A percentile compares a stretch with the other conserved stretches of the same genome.
Evolutionary conservation across 805 yeast genomes (phyloP).

Genomic region (Candida golubevii): DNA sequence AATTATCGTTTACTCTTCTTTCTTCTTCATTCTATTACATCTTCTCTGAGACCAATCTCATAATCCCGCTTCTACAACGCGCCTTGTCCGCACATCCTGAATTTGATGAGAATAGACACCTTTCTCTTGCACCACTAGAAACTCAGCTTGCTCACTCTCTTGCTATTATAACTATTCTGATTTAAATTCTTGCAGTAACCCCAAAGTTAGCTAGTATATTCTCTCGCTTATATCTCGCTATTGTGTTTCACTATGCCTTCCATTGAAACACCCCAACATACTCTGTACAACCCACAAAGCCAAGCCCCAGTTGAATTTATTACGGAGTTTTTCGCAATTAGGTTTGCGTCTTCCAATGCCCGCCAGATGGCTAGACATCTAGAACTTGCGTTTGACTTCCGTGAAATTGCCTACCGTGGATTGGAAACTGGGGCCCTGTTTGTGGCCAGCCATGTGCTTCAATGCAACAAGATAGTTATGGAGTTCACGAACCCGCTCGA

Average conservation of each 20-base stretch:
- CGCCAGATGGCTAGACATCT: constrained; percentile 56
- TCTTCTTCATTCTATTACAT: too few relatives aligned
- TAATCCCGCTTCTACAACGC: too few relatives aligned
- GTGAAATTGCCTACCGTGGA: constrained; percentile 57
- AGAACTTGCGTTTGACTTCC: constrained; percentile 57
- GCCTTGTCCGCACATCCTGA: too few relatives aligned
- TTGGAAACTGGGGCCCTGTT: constrained; percentile 63
- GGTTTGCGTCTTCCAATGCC: constrained; percentile 72
- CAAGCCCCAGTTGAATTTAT: not conserved
- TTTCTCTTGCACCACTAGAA: too few relatives aligned
- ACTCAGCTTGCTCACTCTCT: too few relatives aligned
- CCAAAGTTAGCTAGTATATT: too few relatives aligned
- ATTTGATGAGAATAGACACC: too few relatives aligned
- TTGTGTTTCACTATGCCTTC: constrained; percentile 6
- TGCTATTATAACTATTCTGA: too few relatives aligned
- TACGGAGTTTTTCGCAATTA: constrained; percentile 54
- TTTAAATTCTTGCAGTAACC: too few relatives aligned
- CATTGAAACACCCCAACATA: constrained; percentile 1
- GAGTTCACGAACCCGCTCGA: constrained; percentile 42
- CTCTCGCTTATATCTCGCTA: not conserved
- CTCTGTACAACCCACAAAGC: constrained; percentile 30
- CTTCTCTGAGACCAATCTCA: too few relatives aligned
- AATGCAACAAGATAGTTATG: constrained; percentile 50
- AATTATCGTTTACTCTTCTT: too few relatives aligned
- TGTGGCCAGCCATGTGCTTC: constrained; percentile 56